phyloP scores from a whole-genome alignment of 805 yeast species.

The Starmerella bombi region DNA sequence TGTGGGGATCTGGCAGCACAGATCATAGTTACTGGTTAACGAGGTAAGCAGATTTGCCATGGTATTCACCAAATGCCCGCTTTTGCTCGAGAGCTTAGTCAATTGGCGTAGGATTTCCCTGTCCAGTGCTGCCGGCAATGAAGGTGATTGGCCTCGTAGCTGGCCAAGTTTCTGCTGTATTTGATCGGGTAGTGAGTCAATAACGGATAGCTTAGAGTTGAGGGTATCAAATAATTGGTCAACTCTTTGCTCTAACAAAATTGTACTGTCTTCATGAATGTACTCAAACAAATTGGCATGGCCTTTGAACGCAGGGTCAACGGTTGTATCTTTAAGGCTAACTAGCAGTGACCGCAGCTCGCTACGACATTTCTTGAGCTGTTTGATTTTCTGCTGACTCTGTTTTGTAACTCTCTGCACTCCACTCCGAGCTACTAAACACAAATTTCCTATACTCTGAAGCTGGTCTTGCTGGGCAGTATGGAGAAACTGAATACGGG shows the following conservation, averaged over 20 bases:
- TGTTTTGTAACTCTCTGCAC: constrained; percentile 17
- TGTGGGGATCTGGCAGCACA: constrained; percentile 42
- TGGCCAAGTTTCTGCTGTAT: constrained; percentile 15
- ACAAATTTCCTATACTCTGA: constrained; percentile 27
- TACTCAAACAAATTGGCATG: constrained; percentile 13
- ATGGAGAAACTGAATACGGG: constrained; percentile 34
- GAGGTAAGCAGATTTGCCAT: constrained; percentile 57
- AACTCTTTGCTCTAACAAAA: constrained; percentile 9
- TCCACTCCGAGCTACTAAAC: constrained; percentile 23
- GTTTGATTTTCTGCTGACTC: constrained; percentile 7
- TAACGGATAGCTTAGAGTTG: constrained; percentile 3
- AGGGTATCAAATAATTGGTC: constrained; percentile 9
- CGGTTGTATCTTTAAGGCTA: constrained; percentile 12
- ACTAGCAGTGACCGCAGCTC: constrained; percentile 18
- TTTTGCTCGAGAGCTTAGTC: constrained; percentile 11
- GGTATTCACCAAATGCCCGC: constrained; percentile 42
- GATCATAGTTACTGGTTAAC: constrained; percentile 72
- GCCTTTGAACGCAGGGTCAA: constrained; percentile 13
- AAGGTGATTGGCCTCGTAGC: constrained; percentile 14
- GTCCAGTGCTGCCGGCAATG: constrained; percentile 20
- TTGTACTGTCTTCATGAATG: constrained; percentile 18
- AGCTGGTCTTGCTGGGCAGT: constrained; percentile 39
- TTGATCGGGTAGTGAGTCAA: constrained; percentile 12
- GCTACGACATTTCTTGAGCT: constrained; percentile 6
- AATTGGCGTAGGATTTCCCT: constrained; percentile 26